Conservation (phyloP, 78 protist genomes). For the Dictyostelium capitatum region DNA sequence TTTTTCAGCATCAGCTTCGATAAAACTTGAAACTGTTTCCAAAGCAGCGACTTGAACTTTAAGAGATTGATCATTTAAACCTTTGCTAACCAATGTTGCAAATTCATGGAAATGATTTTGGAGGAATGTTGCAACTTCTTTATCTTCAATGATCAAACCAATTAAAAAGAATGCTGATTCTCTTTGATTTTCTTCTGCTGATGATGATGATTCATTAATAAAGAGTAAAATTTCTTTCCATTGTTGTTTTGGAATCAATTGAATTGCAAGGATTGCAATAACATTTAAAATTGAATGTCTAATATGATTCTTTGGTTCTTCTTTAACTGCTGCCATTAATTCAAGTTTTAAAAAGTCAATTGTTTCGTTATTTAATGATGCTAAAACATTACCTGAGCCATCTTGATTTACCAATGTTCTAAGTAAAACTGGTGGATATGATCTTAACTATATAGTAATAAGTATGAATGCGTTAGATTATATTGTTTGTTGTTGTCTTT, state of each 20-base stretch:
- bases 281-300: slow-evolving; percentile 43
- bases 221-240: slow-evolving; percentile 46
- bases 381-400: slow-evolving; percentile 16
- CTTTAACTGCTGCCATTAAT: neutral
- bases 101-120: neutral
- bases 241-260: neutral
- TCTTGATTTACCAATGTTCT: slow-evolving; percentile 26
- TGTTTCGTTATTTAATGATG: neutral
- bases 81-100: neutral
- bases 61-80: slow-evolving; percentile 26
- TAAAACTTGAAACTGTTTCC: slow-evolving; percentile 25
- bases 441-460: slow-evolving; percentile 16
- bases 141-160: slow-evolving; percentile 4
- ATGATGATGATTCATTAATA: neutral
- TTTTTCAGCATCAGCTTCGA: slow-evolving; percentile 20
- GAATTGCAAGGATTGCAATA: slow-evolving; percentile 23
- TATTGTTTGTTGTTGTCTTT: neutral
- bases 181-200: slow-evolving; percentile 12
- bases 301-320: neutral
- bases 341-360: neutral
- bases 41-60: slow-evolving; percentile 65
- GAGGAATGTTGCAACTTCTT: neutral
- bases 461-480: neutral
- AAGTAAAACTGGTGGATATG: slow-evolving; percentile 56
- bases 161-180: slow-evolving; percentile 48